Evolutionary conservation across 371 early-diverging fungal species (phyloP).

Genomic region (Funneliformis caledonium): DNA sequence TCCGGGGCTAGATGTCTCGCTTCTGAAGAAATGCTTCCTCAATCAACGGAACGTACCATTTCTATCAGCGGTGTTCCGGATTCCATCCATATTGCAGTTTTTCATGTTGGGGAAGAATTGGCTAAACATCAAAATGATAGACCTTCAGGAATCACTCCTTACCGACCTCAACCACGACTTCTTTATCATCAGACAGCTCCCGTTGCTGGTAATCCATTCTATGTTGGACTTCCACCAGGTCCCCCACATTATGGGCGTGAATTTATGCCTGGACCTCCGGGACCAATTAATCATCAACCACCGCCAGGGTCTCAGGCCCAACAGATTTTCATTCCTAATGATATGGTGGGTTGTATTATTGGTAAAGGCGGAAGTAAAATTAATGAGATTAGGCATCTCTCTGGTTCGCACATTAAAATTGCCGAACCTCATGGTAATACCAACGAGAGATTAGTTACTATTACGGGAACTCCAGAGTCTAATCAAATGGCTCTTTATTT

Average conservation of each 20-base stretch:
- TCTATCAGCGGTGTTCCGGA: conserved; percentile 85
- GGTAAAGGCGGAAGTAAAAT: conserved; percentile 88
- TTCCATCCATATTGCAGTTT: conserved; percentile 78
- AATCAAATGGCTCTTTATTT: conserved; percentile 83
- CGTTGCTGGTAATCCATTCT: conserved; percentile 25
- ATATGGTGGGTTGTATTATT: conserved; percentile 88
- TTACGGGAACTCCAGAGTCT: conserved; percentile 80
- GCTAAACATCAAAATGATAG: conserved; percentile 63
- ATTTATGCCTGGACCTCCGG: conserved; percentile 45
- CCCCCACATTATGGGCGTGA: conserved; percentile 46
- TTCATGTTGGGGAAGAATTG: conserved; percentile 73
- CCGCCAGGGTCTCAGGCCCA: conserved; percentile 63
- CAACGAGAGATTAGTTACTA: conserved; percentile 79
- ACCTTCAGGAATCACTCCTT: conserved; percentile 53
- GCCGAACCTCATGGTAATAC: conserved; percentile 62
- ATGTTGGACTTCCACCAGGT: conserved; percentile 32
- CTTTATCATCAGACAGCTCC: conserved; percentile 45
- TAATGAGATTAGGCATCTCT: conserved; percentile 78
- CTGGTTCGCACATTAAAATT: conserved; percentile 81
- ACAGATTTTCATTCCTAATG: conserved; percentile 83
- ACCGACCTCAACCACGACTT: conserved; percentile 63
- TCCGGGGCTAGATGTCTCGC: conserved; percentile 87
- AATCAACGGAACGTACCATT: conserved; percentile 81
- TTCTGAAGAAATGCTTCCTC: conserved; percentile 75
- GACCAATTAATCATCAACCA: conserved; percentile 40